Conservation (phyloP, 306 rosid genomes). For the Abrus pulchellus region DNA sequence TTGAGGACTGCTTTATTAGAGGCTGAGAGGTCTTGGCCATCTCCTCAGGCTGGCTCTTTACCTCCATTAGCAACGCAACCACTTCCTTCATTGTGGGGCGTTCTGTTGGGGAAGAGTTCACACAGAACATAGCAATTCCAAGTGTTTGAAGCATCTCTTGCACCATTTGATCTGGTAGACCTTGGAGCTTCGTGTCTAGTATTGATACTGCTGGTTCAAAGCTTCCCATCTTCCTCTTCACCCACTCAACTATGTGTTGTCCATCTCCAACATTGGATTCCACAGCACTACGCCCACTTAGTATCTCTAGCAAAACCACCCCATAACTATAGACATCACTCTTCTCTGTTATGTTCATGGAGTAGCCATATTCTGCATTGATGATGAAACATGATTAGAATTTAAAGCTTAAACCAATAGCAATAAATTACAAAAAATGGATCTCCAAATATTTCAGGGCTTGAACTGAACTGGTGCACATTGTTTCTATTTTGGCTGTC, state of each 20-base stretch:
- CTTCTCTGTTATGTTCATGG: conserved; percentile 98
- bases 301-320: conserved; percentile 89
- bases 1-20: conserved; percentile 89
- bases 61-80: conserved; percentile 89
- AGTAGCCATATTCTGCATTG: conserved; percentile 90
- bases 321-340: conserved; percentile 98
- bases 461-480: neutral
- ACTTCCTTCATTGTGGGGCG: conserved; percentile 99
- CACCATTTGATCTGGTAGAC: conserved; percentile 93
- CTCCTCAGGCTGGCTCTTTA: conserved; percentile 88
- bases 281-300: conserved; percentile 90
- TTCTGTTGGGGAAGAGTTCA: conserved; percentile 84
- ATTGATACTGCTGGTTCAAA: conserved; percentile 88
- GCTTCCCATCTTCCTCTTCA: conserved; percentile 98
- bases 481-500: conserved; percentile 3
- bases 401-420: conserved; percentile 12
- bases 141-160: conserved; percentile 99
- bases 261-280: conserved; percentile 82
- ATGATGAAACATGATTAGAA: conserved; percentile 44
- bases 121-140: conserved; percentile 98
- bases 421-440: conserved; percentile 10
- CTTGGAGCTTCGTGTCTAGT: conserved; percentile 85
- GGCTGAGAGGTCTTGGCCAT: conserved; percentile 95
- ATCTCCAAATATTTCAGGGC: conserved; percentile 7
- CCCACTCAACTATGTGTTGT: conserved; percentile 98